Base-by-base conservation (phyloP, 2,329 filamentous ascomycete species). In the Aureobasidium sp. region DNA sequence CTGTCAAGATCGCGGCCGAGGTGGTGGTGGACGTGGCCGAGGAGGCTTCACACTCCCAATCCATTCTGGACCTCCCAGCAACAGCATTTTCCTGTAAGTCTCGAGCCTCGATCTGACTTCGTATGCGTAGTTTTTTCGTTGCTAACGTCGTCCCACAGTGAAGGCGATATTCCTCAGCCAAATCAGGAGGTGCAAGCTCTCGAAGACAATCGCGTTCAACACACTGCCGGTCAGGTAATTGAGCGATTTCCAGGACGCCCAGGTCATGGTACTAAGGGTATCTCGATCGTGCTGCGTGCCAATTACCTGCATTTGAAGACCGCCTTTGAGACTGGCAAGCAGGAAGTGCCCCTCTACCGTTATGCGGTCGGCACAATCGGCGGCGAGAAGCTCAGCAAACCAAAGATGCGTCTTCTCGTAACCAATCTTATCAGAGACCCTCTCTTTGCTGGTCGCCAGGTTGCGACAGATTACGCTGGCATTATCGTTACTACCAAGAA, bases 321-420 rank as follows among this genome's bases (percentile, higher is more conserved):
- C 9, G 72, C 70, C 10, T 73, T 64, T n/a, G 74, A 72, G n/a
- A 56, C 59, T 5, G 66, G 65, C 8, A 71, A 63, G 61, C 52
- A 41, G 17, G 63, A 64, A 13, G 44, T 70, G 9, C 60, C 65
- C 1, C 66, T 81, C 1, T 76, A 71, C 61, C 73, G 76, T 3
- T 81, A 82, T 63, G 71, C 73, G 36, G 65, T 81, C 24, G 59
- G 63, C 64, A 69, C 74, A 26, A 64, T 66, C 1, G 68, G 74
- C 24, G 64, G 65, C 1, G 67, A 70, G n/a, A 67, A 71, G 3
- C 46, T 70, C 29, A 69, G 70, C 44, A 77, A 76, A 59, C 74
- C 74, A 37, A 82, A 79, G 69, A 78, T 74, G 39, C 75, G 75
- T 46, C 77, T 78, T 5, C 72, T 84, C 5, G 72, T 85, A 17